Conservation (phyloP, 1,139 yeast genomes). For the Pichia sp. region DNA sequence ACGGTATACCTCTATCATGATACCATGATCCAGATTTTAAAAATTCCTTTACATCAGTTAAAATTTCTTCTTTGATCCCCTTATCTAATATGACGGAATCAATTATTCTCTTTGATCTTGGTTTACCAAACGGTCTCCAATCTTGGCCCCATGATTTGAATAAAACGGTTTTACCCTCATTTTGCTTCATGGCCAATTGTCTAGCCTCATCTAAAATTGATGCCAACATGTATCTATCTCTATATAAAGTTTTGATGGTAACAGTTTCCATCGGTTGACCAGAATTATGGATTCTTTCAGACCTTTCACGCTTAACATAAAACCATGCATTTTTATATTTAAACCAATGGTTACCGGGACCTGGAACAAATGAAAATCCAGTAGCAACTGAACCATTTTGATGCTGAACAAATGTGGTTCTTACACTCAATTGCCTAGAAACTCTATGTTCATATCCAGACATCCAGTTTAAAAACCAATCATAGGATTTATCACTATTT, state of each 20-base stretch:
- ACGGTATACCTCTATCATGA: constrained; percentile 92
- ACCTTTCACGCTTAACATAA: constrained; percentile 82
- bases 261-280: constrained; percentile 97
- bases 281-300: constrained; percentile 79
- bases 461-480: constrained; percentile 98
- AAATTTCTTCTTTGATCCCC: constrained; percentile 58
- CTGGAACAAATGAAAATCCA: constrained; percentile 89
- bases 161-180: constrained; percentile 90
- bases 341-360: constrained; percentile 91
- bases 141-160: constrained; percentile 97
- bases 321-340: constrained; percentile 82
- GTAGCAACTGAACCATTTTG: constrained; percentile 90
- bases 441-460: constrained; percentile 64
- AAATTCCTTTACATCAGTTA: constrained; percentile 74
- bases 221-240: constrained; percentile 65
- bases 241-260: constrained; percentile 78
- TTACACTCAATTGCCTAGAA: constrained; percentile 84
- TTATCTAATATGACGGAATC: constrained; percentile 81
- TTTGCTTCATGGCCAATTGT: constrained; percentile 65
- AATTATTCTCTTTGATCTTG: constrained; percentile 75
- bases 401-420: constrained; percentile 80
- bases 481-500: constrained; percentile 84
- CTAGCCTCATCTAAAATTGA: constrained; percentile 84
- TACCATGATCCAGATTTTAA: constrained; percentile 82
- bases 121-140: constrained; percentile 98